Evolutionary conservation across 257 asterid genomes (phyloP).

Genomic region (Asclepias syriaca): DNA sequence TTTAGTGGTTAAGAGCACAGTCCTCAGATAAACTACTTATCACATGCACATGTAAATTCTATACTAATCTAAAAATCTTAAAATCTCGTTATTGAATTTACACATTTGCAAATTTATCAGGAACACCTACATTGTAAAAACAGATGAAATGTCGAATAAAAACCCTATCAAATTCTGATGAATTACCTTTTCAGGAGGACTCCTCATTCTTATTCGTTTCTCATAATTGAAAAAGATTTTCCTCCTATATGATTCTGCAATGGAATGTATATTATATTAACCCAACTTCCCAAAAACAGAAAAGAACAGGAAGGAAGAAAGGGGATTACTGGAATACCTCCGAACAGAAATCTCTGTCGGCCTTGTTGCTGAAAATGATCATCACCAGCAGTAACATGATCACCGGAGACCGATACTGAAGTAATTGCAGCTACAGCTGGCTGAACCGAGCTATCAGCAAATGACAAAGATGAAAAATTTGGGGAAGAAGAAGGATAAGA

Average conservation of each 20-base stretch:
- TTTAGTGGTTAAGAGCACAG: background rate
- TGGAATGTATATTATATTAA: conserved; percentile 5
- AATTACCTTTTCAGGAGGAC: conserved; percentile 93
- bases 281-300: background rate
- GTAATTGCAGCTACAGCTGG: background rate
- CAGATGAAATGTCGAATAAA: background rate
- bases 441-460: conserved; percentile 14
- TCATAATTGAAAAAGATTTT: conserved; percentile 83
- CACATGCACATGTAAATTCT: background rate
- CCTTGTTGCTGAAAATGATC: background rate
- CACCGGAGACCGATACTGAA: background rate
- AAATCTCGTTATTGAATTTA: too few species aligned
- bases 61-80: too few species aligned
- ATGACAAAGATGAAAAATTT: conserved; percentile 15
- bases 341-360: conserved; percentile 19
- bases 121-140: background rate
- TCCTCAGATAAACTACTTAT: background rate
- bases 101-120: too few species aligned
- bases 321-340: conserved; percentile 3
- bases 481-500: conserved; percentile 18
- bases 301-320: background rate
- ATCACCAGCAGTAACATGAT: background rate
- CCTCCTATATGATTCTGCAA: conserved; percentile 69
- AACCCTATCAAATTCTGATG: background rate
- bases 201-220: conserved; percentile 82